Evolutionary conservation across 2,329 filamentous ascomycete genomes (phyloP).

Genomic region (Cladorrhinum sp.): DNA sequence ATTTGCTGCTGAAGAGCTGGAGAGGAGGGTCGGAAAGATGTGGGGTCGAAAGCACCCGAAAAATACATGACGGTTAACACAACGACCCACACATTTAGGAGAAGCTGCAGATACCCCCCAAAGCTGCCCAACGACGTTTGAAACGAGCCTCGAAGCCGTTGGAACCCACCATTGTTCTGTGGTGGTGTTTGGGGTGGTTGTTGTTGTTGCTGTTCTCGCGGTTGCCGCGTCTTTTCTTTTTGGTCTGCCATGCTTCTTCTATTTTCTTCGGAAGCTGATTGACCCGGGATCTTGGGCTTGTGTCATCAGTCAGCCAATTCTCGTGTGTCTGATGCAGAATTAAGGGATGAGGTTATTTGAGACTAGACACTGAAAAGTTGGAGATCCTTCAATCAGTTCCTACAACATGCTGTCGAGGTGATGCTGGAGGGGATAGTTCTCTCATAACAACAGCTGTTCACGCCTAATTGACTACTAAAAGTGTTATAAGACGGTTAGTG

Average conservation of each 20-base stretch:
- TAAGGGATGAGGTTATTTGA: not conserved
- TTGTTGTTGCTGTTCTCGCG: not conserved
- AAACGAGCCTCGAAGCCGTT: not conserved
- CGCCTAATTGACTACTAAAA: too few species aligned
- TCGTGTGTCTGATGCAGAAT: not conserved
- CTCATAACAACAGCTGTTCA: too few species aligned
- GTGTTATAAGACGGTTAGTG: too few species aligned
- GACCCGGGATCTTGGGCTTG: not conserved
- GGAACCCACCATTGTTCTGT: not conserved
- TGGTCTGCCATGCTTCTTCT: not conserved
- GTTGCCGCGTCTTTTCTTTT: not conserved
- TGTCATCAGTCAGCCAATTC: not conserved
- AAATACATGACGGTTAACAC: conserved; percentile 7
- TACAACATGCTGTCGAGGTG: too few species aligned
- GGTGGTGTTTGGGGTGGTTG: not conserved
- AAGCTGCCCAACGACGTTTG: conserved; percentile 1
- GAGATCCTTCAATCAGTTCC: too few species aligned
- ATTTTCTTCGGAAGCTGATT: not conserved
- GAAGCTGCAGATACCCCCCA: not conserved
- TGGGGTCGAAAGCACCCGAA: conserved; percentile 8
- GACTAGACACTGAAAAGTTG: too few species aligned
- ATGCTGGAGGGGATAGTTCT: too few species aligned
- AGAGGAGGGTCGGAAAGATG: conserved; percentile 3
- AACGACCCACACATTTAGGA: conserved; percentile 8
- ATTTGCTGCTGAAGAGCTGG: conserved; percentile 18